Evolutionary conservation across 352 stramenopile species (phyloP).

Genomic region (Phytophthora pini): DNA sequence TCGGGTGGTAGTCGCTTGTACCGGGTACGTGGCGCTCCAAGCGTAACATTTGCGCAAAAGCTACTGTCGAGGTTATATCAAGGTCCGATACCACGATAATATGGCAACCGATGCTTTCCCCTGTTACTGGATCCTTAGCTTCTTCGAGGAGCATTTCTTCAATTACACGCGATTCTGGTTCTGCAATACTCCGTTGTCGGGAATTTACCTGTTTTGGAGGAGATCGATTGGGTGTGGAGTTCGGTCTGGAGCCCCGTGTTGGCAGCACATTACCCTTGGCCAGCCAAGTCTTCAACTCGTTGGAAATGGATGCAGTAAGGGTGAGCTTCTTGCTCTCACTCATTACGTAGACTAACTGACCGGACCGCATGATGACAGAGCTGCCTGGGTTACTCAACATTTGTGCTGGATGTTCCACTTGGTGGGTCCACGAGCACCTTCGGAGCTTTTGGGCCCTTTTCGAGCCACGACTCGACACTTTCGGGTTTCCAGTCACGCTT

Average conservation of each 20-base stretch:
- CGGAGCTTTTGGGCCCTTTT: conserved; percentile 26
- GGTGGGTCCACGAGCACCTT: conserved; percentile 23
- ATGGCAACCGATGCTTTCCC: conserved; percentile 48
- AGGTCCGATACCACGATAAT: conserved; percentile 71
- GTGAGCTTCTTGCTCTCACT: conserved; percentile 73
- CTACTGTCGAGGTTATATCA: conserved; percentile 45
- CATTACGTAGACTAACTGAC: conserved; percentile 71
- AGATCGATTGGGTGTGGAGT: conserved; percentile 3
- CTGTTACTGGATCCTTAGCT: conserved; percentile 29
- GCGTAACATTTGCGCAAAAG: conserved; percentile 62
- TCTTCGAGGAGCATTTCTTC: conserved; percentile 52
- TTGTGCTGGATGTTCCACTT: conserved; percentile 23
- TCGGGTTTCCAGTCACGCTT: neutral
- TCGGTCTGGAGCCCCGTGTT: conserved; percentile 15
- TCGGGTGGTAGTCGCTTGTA: conserved; percentile 50
- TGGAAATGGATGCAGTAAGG: conserved; percentile 47
- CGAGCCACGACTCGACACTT: neutral
- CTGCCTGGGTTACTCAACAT: conserved; percentile 63
- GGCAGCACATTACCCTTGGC: conserved; percentile 48
- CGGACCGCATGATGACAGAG: conserved; percentile 44
- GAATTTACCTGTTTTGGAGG: conserved; percentile 3
- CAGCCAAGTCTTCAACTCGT: conserved; percentile 54
- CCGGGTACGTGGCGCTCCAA: conserved; percentile 43
- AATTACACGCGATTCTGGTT: conserved; percentile 9
- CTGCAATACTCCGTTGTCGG: neutral